Conservation (phyloP, 768 basidiomycete species). For the Obba rivulosa region DNA sequence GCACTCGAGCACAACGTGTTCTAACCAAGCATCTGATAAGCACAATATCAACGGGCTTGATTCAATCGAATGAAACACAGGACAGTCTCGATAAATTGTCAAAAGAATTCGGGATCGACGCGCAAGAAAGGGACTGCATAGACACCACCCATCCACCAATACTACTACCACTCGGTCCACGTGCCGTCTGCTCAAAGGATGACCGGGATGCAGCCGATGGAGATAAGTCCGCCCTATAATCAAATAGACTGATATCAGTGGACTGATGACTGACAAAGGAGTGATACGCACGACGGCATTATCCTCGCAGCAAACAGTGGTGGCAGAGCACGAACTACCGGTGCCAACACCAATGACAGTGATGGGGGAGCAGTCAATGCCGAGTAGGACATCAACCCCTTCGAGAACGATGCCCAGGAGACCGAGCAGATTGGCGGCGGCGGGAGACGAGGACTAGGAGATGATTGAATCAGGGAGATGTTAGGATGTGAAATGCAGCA, state of each 20-base stretch:
- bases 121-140: too few species aligned
- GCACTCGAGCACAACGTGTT: too few species aligned
- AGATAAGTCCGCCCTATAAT: conserved; percentile 14
- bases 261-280: background rate
- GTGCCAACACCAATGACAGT: conserved; percentile 9
- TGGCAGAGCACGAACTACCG: conserved; percentile 5
- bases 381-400: conserved; percentile 13
- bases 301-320: conserved; percentile 19
- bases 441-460: conserved; percentile 1
- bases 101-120: too few species aligned
- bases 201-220: conserved; percentile 18
- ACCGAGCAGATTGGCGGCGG: conserved; percentile 6
- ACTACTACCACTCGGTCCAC: too few species aligned
- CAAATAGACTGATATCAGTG: background rate
- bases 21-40: too few species aligned
- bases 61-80: too few species aligned
- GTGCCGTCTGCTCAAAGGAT: too few species aligned
- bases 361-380: conserved; percentile 19
- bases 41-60: too few species aligned
- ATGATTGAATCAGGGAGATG: background rate
- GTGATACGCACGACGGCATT: conserved; percentile 14
- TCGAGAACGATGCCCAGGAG: conserved; percentile 14
- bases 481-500: background rate
- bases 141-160: too few species aligned
- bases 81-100: too few species aligned